A percentile compares a stretch with the other conserved stretches of the same genome.
Conservation (phyloP, 306 rosid genomes). For the Inga laurina region DNA sequence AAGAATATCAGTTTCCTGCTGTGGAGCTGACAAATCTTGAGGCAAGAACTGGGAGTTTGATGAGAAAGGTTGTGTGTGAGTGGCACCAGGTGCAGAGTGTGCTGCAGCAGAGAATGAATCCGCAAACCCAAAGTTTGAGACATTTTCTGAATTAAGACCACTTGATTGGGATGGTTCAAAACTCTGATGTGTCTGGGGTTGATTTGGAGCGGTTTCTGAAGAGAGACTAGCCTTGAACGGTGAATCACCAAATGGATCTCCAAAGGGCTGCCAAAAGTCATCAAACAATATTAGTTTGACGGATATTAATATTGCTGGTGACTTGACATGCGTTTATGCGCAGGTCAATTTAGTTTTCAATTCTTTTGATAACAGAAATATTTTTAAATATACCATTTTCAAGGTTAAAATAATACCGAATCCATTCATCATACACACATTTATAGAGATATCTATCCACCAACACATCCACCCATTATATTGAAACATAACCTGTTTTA, state of each 20-base stretch:
- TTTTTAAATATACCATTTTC: background rate
- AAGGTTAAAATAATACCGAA: background rate
- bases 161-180: slow-evolving; percentile 46
- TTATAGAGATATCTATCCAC: background rate
- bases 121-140: slow-evolving; percentile 55
- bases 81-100: slow-evolving; percentile 39
- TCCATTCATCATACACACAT: background rate
- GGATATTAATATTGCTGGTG: background rate
- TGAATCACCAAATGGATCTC: slow-evolving; percentile 88
- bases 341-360: background rate
- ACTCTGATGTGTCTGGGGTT: slow-evolving; percentile 47
- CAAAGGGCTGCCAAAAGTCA: slow-evolving; percentile 60
- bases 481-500: background rate
- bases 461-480: background rate
- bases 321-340: background rate
- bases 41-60: slow-evolving; percentile 42
- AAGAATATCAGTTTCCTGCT: slow-evolving; percentile 65
- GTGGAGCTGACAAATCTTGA: slow-evolving; percentile 49
- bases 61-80: slow-evolving; percentile 43
- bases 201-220: slow-evolving; percentile 48
- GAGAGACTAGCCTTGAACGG: slow-evolving; percentile 86
- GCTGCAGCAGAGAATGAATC: slow-evolving; percentile 60
- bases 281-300: slow-evolving; percentile 23
- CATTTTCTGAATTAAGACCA: slow-evolving; percentile 41
- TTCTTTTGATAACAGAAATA: background rate